Conservation (phyloP, 495 filamentous ascomycete genomes). For the Penicillium verhagenii region DNA sequence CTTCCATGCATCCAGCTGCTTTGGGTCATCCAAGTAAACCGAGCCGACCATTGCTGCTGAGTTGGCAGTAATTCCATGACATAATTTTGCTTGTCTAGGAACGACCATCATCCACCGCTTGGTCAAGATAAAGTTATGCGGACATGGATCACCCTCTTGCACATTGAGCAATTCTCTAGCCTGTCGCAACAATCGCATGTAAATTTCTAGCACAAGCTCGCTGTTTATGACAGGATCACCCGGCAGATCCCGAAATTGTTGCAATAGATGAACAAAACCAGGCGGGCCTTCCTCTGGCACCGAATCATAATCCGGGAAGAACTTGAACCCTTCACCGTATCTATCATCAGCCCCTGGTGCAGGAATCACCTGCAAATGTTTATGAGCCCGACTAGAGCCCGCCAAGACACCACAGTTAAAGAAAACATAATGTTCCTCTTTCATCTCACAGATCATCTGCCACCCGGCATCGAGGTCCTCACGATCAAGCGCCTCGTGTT, state of each 20-base stretch:
- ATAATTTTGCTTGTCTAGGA: constrained; percentile 25
- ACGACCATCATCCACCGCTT: constrained; percentile 41
- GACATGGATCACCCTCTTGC: constrained; percentile 7
- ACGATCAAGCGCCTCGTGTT: constrained; percentile 24
- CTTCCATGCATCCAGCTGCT: constrained; percentile 33
- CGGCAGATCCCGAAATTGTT: constrained; percentile 1
- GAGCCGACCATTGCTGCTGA: constrained; percentile 42
- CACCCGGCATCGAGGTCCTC: constrained; percentile 23
- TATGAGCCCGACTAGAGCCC: constrained; percentile 43
- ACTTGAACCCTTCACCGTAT: constrained; percentile 12
- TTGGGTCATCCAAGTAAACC: constrained; percentile 31
- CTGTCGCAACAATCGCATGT: constrained; percentile 23
- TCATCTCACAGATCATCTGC: constrained; percentile 13
- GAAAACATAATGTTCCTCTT: constrained; percentile 23
- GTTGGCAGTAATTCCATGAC: constrained; percentile 31
- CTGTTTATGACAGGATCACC: not conserved
- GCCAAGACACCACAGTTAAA: constrained; percentile 38
- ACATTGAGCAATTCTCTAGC: constrained; percentile 18
- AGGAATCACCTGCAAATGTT: constrained; percentile 44
- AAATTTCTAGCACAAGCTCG: constrained; percentile 12
- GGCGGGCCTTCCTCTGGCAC: not conserved
- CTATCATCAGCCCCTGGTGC: constrained; percentile 10
- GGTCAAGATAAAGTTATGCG: constrained; percentile 44
- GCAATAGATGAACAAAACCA: constrained; percentile 9
- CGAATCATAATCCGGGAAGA: constrained; percentile 12